A percentile compares a stretch with the other conserved stretches of the same genome.
Evolutionary conservation across 2,329 filamentous ascomycete species (phyloP).

Genomic region (Clonostachys rhizophaga): DNA sequence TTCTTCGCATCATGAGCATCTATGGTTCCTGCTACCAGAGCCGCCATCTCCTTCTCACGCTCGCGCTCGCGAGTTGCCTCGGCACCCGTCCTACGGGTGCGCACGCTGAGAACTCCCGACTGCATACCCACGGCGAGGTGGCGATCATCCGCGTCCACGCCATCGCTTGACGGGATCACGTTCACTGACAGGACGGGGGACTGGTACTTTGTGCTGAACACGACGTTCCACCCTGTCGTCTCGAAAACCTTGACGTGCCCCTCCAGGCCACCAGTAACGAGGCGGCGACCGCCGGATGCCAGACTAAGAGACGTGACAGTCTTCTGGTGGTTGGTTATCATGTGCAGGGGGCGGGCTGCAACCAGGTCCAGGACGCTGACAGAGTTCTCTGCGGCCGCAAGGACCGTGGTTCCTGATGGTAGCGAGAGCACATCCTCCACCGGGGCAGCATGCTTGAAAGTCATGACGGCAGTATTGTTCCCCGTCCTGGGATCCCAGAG

Average conservation of each 20-base stretch:
- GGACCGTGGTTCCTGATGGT: constrained; percentile 78
- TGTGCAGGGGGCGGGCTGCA: constrained; percentile 78
- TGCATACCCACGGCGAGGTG: constrained; percentile 95
- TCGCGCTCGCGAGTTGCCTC: constrained; percentile 74
- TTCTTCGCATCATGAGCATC: constrained; percentile 71
- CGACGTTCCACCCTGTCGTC: constrained; percentile 90
- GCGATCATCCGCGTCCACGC: constrained; percentile 64
- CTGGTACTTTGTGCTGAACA: constrained; percentile 90
- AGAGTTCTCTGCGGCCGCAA: constrained; percentile 79
- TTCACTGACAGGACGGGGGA: constrained; percentile 82
- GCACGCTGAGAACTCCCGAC: constrained; percentile 84
- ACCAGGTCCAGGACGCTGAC: constrained; percentile 92
- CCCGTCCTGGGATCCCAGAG: constrained; percentile 86
- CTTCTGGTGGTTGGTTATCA: constrained; percentile 95
- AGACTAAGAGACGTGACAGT: constrained; percentile 85
- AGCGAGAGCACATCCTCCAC: constrained; percentile 87
- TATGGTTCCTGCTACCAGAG: constrained; percentile 71
- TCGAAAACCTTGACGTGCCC: constrained; percentile 98
- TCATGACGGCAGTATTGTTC: constrained; percentile 68
- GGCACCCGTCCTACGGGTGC: constrained; percentile 79
- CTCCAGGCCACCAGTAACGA: constrained; percentile 86
- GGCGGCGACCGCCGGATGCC: constrained; percentile 72
- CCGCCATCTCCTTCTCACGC: constrained; percentile 79
- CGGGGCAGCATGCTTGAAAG: constrained; percentile 88
- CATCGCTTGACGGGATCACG: constrained; percentile 50